Base-by-base conservation (phyloP, 495 filamentous ascomycete species). In the Penicillium salamii region DNA sequence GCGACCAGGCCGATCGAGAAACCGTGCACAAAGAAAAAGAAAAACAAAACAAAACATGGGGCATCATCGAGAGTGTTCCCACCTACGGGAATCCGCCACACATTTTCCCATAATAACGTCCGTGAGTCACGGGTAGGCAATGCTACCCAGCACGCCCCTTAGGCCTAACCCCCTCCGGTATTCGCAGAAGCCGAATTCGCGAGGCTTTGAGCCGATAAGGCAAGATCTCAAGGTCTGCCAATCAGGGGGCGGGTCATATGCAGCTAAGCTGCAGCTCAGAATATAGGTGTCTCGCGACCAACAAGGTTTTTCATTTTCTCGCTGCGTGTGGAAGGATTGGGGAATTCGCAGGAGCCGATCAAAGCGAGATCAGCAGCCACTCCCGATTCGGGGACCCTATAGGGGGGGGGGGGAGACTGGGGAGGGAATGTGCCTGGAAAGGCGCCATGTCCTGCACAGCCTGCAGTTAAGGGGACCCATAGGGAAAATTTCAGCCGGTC, bases 181-280 rank as follows among this genome's bases (percentile, higher is more conserved):
- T 28, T 14, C 54, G 50, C 36, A 61, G 48, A 52, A 49, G 21
- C 38, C 46, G 20, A 17, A 47, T 56, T 40, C 23, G 32, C 46
- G 50, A 37, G 52, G 32, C n/a, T 47, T n/a, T 33, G 24, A 13
- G 32, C 36, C 33, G 54, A 36, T 38, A 44, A 40, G 36, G 44
- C 36, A 31, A 49, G 52, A 59, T 62, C 49, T 53, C 24, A 42
- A 50, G 32, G 44, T 40, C 35, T 52, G 19, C 57, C 53, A 60
- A 60, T 60, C 23, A 56, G 29, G 28, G 31, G 36, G n/a, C n/a
- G 24, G 31, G 20, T 31, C 15, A 50, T 38, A 41, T 59, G 56
- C 56, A 55, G 37, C 52, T 48, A 43, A 41, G 15, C 23, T 59
- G 56, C 56, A 55, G 37, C 52, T 48, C 39, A 41, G 15, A 26